Evolutionary conservation across 2,329 filamentous ascomycete genomes (phyloP).

Genomic region (Fusarium agapanthi): DNA sequence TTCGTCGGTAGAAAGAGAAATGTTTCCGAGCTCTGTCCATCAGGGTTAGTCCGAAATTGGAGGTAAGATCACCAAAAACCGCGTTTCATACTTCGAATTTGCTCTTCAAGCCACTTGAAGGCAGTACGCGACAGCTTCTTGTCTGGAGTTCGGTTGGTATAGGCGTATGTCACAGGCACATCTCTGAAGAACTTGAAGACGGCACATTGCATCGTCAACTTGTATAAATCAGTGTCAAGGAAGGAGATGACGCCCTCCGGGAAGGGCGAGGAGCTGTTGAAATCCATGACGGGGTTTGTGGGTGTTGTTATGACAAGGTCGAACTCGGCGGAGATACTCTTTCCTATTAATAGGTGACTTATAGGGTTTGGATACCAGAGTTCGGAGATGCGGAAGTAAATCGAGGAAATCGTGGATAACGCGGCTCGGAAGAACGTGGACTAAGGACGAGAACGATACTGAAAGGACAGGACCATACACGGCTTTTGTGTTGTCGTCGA

Average conservation of each 20-base stretch:
- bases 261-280: slow-evolving; percentile 71
- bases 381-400: slow-evolving; percentile 30
- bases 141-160: slow-evolving; percentile 93
- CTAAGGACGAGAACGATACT: neutral
- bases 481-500: neutral
- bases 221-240: slow-evolving; percentile 88
- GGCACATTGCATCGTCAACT: slow-evolving; percentile 98
- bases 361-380: neutral
- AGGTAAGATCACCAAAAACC: neutral
- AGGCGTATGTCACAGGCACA: slow-evolving; percentile 85
- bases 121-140: slow-evolving; percentile 88
- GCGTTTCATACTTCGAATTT: slow-evolving; percentile 75
- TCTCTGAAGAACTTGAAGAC: slow-evolving; percentile 92
- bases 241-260: slow-evolving; percentile 84
- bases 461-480: neutral
- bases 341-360: neutral
- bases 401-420: slow-evolving; percentile 6
- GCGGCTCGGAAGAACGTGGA: neutral
- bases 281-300: slow-evolving; percentile 61
- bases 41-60: slow-evolving; percentile 38
- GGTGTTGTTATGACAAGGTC: neutral
- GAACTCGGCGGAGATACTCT: neutral
- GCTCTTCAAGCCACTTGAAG: slow-evolving; percentile 84
- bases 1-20: slow-evolving; percentile 82
- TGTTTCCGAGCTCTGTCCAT: slow-evolving; percentile 78